Evolutionary conservation across 2,329 filamentous ascomycete genomes (phyloP).

Genomic region (Metarhizium album): DNA sequence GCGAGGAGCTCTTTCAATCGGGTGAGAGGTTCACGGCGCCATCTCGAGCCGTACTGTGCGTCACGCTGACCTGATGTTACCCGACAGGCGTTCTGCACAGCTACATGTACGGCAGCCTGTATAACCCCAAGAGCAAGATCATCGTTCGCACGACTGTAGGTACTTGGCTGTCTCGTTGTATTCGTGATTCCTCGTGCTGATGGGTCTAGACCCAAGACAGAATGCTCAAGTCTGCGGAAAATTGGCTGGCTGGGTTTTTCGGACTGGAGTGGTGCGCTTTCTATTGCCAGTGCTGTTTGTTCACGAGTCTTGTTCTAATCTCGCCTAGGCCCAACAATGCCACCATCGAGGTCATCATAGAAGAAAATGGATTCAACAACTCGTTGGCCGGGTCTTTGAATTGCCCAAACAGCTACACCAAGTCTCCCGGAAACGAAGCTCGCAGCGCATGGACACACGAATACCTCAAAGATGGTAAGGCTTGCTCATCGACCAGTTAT

Average conservation of each 20-base stretch:
- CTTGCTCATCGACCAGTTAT: not conserved
- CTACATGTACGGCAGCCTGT: constrained; percentile 61
- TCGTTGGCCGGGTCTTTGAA: constrained; percentile 56
- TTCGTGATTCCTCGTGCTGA: constrained; percentile 7
- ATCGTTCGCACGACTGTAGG: constrained; percentile 56
- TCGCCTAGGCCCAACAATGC: constrained; percentile 49
- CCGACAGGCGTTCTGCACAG: constrained; percentile 51
- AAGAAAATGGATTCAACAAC: constrained; percentile 54
- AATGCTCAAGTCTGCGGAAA: constrained; percentile 67
- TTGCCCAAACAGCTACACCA: constrained; percentile 51
- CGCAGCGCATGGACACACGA: constrained; percentile 47
- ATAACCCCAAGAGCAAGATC: constrained; percentile 62
- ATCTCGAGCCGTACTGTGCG: not conserved
- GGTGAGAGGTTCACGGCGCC: constrained; percentile 17
- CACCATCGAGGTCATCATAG: constrained; percentile 62
- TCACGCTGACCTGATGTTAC: not conserved
- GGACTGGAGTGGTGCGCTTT: constrained; percentile 51
- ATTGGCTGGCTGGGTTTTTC: constrained; percentile 72
- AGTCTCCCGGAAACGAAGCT: constrained; percentile 41
- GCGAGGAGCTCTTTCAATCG: constrained; percentile 62
- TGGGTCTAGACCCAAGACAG: constrained; percentile 53
- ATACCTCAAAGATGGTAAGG: constrained; percentile 50
- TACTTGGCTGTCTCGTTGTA: not conserved
- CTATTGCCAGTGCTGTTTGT: not conserved
- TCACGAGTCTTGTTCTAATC: not conserved